Conservation (phyloP, 306 rosid genomes). For the Purshia tridentata region DNA sequence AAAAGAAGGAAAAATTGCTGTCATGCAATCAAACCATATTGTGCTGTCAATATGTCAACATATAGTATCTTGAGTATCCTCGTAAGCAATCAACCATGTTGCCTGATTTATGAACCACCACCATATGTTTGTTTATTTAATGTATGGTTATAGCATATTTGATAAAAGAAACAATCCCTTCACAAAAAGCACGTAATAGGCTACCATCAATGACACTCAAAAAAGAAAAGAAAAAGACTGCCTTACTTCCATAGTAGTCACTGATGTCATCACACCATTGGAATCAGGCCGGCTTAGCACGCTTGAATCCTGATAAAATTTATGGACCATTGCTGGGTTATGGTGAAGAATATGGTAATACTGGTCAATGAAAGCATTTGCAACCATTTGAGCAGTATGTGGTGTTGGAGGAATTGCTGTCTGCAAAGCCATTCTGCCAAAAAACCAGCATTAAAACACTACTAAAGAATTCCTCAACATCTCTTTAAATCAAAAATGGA, state of each 20-base stretch:
- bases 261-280: conserved; percentile 62
- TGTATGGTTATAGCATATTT: neutral
- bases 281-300: conserved; percentile 71
- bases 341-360: conserved; percentile 81
- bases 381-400: conserved; percentile 64
- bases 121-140: neutral
- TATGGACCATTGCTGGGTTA: conserved; percentile 59
- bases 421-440: conserved; percentile 64
- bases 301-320: conserved; percentile 76
- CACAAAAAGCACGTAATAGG: neutral
- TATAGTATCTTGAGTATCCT: too few relatives aligned
- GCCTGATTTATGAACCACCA: neutral
- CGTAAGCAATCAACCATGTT: too few relatives aligned
- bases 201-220: neutral
- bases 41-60: too few relatives aligned
- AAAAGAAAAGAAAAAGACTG: neutral
- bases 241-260: conserved; percentile 74
- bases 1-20: neutral
- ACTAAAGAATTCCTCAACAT: conserved; percentile 4
- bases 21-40: too few relatives aligned
- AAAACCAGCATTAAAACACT: neutral
- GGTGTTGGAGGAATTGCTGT: conserved; percentile 40
- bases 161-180: neutral
- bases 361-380: conserved; percentile 79
- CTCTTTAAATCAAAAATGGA: conserved; percentile 23